These are phyloP conservation scores for Botryotinia globosa DNA, from an alignment of 2,329 filamentous ascomycete genomes.

Conservation along the genomic window DNA sequence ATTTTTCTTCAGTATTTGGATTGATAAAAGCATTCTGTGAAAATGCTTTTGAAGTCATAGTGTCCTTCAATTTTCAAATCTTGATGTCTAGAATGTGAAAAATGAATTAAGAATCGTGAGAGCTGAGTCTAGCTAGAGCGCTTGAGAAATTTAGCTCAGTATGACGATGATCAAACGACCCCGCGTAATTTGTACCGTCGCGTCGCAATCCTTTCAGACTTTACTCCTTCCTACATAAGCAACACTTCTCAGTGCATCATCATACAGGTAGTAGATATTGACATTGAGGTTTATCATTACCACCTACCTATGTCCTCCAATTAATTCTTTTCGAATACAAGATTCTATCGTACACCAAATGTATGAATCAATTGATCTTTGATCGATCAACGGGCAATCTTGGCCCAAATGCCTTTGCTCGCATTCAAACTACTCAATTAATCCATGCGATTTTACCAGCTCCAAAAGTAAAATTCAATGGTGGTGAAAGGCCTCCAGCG, in stretches of 20 bases:
- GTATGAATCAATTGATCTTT: constrained; percentile 75
- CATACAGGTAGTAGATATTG: neutral
- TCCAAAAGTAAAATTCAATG: constrained; percentile 68
- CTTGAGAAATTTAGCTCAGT: constrained; percentile 14
- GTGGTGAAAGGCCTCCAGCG: constrained; percentile 44
- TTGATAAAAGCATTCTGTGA: constrained; percentile 27
- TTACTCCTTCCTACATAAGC: neutral
- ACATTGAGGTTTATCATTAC: neutral
- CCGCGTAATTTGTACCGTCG: constrained; percentile 2
- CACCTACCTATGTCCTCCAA: neutral
- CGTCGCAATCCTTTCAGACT: constrained; percentile 2
- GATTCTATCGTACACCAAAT: constrained; percentile 41
- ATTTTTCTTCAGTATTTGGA: constrained; percentile 22
- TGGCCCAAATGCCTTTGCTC: constrained; percentile 60
- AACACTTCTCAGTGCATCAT: neutral
- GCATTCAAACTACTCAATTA: constrained; percentile 62
- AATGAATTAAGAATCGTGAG: neutral
- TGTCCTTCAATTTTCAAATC: neutral
- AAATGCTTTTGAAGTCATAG: constrained; percentile 34
- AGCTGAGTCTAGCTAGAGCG: neutral
- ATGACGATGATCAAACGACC: constrained; percentile 1
- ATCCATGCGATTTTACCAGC: constrained; percentile 67
- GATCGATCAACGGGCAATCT: constrained; percentile 71
- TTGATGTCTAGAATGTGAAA: constrained; percentile 8
- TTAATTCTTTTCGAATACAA: neutral